phyloP scores from a whole-genome alignment of 164 flowering plant genomes.

The Umbellularia californica region DNA sequence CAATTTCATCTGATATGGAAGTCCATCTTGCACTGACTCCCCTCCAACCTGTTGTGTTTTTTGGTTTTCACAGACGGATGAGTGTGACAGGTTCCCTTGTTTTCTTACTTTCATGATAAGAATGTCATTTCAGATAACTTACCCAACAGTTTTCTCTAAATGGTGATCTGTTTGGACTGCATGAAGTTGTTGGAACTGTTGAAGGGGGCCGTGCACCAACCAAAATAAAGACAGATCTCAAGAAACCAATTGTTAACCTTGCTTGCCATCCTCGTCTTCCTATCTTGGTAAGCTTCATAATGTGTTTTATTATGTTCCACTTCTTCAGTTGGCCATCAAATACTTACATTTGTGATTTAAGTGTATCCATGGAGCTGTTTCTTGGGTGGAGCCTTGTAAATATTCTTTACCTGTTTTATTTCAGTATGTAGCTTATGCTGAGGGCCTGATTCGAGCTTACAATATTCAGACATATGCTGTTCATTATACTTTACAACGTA shows the following conservation, averaged over 20 bases:
- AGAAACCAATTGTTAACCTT: conserved; percentile 93
- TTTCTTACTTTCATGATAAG: not conserved
- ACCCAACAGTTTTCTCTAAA: conserved; percentile 14
- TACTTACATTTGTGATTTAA: not conserved
- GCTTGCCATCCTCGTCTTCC: conserved; percentile 99
- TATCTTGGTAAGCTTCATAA: conserved; percentile 54
- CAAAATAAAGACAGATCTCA: conserved; percentile 94
- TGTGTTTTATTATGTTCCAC: not conserved
- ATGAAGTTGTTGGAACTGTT: conserved; percentile 92
- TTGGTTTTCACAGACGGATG: conserved; percentile 92
- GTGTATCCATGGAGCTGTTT: not conserved
- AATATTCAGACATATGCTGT: conserved; percentile 94
- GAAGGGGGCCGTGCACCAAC: conserved; percentile 97
- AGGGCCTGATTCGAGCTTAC: conserved; percentile 94
- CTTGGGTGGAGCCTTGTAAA: conserved; percentile 2
- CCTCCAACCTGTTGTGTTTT: conserved; percentile 93
- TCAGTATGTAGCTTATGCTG: conserved; percentile 98
- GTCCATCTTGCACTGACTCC: conserved; percentile 99
- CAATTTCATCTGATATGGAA: conserved; percentile 77
- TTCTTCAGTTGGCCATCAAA: not conserved
- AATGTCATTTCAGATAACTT: not conserved
- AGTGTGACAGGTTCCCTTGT: conserved; percentile 85
- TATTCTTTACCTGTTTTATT: conserved; percentile 13
- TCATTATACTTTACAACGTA: conserved; percentile 90
- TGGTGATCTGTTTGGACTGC: conserved; percentile 16